Evolutionary conservation across 306 rosid species (phyloP), one percentile per base, ranked within the genome.

Genomic region (Citrullus amarus): DNA sequence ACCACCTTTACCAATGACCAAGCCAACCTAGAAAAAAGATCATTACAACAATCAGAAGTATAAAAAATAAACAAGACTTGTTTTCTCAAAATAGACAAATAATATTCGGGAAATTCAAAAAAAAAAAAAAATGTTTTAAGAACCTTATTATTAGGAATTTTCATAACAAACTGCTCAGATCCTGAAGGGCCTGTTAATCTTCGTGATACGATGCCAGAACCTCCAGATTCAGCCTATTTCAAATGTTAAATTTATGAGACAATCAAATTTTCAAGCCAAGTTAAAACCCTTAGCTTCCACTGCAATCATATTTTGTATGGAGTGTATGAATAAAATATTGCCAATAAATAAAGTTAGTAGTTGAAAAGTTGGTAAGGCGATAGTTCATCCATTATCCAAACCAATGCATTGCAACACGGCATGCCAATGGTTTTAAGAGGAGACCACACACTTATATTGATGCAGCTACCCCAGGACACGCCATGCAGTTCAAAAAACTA

Each of bases 1-100:
- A 63, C 99, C 99, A 41, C 99, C 96, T 86, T 96, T 96, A 66
- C 99, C 99, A 78, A 96, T 96, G 15, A 96, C 86, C 80, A 96
- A 94, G 28, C 99, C 99, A 86, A 96, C 99, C 99, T 96, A 85
- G 59, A 83, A 79, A 11, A 53, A 25, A 57, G 3, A 71, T 79
- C 20, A 28, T 20, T 44, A 32, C 66, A 60, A 44, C 15, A 44
- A 80, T 56, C 73, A 14, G 63, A 80, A 79, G 46, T 67, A 6
- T 8, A 4, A 55, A 5, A 61, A 61, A 7, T 61, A 43, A 50
- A 71, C 41, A 34, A 0, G 9, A 28, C 18, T 6, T 20, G 6
- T 13, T 20, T 44, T 70, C 56, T 25, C 57, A 25, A 6, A 14
- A 46, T 44, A 70, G 55, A 68, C 14, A 12, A 63, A 25, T 11